These are phyloP conservation scores for Dactylorhiza incarnata DNA, from an alignment of 106 monocot species.

Conservation along the genomic window DNA sequence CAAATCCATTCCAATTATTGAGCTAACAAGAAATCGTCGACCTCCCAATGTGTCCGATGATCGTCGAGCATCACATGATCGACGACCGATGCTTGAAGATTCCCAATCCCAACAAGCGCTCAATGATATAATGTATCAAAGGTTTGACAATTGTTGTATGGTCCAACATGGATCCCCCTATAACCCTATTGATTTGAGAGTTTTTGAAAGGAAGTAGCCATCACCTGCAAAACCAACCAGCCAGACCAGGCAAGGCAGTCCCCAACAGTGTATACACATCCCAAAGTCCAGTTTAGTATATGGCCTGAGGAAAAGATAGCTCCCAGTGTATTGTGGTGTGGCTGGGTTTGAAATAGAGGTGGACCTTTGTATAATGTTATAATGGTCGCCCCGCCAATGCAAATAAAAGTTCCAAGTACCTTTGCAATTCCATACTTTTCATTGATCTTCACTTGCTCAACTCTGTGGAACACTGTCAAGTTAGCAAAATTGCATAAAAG, in stretches of 20 bases:
- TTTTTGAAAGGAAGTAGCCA: too few species aligned
- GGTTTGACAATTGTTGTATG: too few species aligned
- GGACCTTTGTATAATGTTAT: slow-evolving; percentile 71
- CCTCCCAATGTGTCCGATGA: too few species aligned
- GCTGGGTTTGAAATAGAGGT: neutral
- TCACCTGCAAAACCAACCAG: slow-evolving; percentile 64
- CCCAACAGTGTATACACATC: slow-evolving; percentile 49
- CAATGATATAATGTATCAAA: too few species aligned
- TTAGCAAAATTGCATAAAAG: neutral
- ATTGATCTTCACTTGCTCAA: slow-evolving; percentile 56
- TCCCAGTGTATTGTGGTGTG: neutral
- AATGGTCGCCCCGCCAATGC: neutral
- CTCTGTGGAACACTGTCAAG: slow-evolving; percentile 10
- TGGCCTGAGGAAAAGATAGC: neutral
- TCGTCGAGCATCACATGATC: too few species aligned
- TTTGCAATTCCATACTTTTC: slow-evolving; percentile 47
- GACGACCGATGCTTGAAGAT: too few species aligned
- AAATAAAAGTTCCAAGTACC: slow-evolving; percentile 28
- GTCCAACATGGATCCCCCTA: too few species aligned
- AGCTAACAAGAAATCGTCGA: too few species aligned
- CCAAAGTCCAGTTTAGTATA: slow-evolving; percentile 48
- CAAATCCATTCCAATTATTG: too few species aligned
- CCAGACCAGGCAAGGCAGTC: slow-evolving; percentile 68
- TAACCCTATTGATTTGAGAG: too few species aligned
- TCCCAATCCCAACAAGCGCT: too few species aligned